Base-by-base conservation (phyloP, 495 filamentous ascomycete species). In the Hypoxylon subgilvum region DNA sequence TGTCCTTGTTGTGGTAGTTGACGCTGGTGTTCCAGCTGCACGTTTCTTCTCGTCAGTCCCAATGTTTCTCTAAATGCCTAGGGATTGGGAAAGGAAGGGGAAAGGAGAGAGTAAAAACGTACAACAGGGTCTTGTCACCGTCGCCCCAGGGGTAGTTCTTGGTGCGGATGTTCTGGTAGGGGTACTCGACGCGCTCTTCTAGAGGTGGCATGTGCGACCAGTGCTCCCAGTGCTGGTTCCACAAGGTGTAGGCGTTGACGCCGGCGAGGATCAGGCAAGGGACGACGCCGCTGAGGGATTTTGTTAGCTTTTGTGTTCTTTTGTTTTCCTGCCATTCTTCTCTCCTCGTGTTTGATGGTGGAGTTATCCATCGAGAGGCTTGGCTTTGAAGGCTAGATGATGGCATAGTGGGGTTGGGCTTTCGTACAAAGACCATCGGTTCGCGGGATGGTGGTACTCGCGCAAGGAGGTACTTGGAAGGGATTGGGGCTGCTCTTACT, bases 1-100 rank as follows among this genome's bases (percentile, higher is more conserved):
- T 88, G 78, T 95, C 89, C 75, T 86, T 86, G 83, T 95, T 91
- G 85, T 97, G 91, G 81, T 96, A 92, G 84, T 98, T 98, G 80
- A 96, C 91, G 22, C 77, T 80, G 57, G 80, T 74, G 77, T 98
- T 98, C 94, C 94, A 98, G 88, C 90, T 94, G 72, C 59, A 30
- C 14, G 31, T 17, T 19, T n/a, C 38, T 63, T 25, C 46, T 52
- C 8, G 51, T 19, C 39, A 9, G n/a, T n/a, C n/a, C n/a, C n/a
- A n/a, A n/a, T n/a, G n/a, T 25, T 38, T 38, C 16, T 53, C 13
- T 53, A 38, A 4, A 17, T 4, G 14, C 13, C 6, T 2, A 8
- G n/a, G n/a, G 12, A 49, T 9, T 10, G 35, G 32, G 40, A 46
- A 46, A 16, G 45, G 9, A 46, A 48, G n/a, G 45, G 22, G 21